phyloP scores from a whole-genome alignment of 164 flowering plant species.

The Chloranthus sessilifolius region DNA sequence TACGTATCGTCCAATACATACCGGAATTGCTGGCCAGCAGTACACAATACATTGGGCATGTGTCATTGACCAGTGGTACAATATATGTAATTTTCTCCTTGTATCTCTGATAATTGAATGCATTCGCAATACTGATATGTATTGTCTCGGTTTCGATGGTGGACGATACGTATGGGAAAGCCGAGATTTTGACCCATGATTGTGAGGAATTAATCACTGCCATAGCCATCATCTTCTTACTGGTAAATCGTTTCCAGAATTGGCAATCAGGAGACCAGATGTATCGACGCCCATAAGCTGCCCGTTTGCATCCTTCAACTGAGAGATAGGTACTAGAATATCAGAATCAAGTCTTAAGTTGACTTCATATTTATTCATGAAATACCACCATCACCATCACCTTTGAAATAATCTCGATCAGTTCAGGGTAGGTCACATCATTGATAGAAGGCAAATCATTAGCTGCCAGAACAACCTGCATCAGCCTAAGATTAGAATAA shows the following conservation, averaged over 20 bases:
- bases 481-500: conserved; percentile 1
- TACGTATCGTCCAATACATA: too few species aligned
- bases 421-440: conserved; percentile 82
- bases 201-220: too few species aligned
- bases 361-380: not conserved
- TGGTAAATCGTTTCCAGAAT: conserved; percentile 97
- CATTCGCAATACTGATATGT: too few species aligned
- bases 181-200: too few species aligned
- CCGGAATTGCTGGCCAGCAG: too few species aligned
- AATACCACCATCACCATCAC: conserved; percentile 25
- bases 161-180: too few species aligned
- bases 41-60: too few species aligned
- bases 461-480: conserved; percentile 93
- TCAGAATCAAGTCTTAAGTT: conserved; percentile 16
- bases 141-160: too few species aligned
- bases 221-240: conserved; percentile 39
- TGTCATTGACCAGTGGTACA: too few species aligned
- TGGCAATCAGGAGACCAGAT: conserved; percentile 78
- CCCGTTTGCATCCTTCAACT: conserved; percentile 90
- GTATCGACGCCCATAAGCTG: conserved; percentile 76
- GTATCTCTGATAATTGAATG: too few species aligned
- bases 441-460: conserved; percentile 97
- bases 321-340: conserved; percentile 14
- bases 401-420: conserved; percentile 81
- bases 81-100: too few species aligned